Evolutionary conservation across 1,284 basidiomycete genomes (phyloP).

Genomic region (Sanghuangporus baumii): DNA sequence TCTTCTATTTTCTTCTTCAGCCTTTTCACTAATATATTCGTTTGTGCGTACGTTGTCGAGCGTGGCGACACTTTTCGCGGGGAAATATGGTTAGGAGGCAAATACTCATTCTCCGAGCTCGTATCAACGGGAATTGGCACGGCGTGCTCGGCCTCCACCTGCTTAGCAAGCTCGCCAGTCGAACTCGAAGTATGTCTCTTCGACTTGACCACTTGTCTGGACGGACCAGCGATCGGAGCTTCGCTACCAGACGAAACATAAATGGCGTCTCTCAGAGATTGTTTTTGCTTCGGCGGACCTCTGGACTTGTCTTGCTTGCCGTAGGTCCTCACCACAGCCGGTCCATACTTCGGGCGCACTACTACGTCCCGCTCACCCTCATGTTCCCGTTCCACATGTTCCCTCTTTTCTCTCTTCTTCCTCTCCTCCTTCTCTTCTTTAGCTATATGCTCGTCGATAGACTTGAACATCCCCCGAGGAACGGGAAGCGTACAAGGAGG

Average conservation of each 20-base stretch:
- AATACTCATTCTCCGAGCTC: neutral
- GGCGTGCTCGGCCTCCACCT: neutral
- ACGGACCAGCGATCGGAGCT: neutral
- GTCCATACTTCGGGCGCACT: neutral
- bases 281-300: neutral
- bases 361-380: neutral
- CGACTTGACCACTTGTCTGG: neutral
- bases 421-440: neutral
- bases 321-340: neutral
- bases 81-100: neutral
- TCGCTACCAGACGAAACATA: neutral
- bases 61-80: neutral
- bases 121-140: too few species aligned
- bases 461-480: neutral
- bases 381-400: neutral
- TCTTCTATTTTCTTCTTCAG: neutral
- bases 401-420: neutral
- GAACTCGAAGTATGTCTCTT: neutral
- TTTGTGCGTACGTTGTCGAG: neutral
- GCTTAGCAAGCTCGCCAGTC: neutral
- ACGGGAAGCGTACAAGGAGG: neutral
- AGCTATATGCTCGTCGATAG: neutral
- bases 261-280: neutral
- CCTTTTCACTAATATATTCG: neutral
- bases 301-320: neutral